Evolutionary conservation across 257 asterid genomes (phyloP).

Genomic region (Hygrophila difformis): DNA sequence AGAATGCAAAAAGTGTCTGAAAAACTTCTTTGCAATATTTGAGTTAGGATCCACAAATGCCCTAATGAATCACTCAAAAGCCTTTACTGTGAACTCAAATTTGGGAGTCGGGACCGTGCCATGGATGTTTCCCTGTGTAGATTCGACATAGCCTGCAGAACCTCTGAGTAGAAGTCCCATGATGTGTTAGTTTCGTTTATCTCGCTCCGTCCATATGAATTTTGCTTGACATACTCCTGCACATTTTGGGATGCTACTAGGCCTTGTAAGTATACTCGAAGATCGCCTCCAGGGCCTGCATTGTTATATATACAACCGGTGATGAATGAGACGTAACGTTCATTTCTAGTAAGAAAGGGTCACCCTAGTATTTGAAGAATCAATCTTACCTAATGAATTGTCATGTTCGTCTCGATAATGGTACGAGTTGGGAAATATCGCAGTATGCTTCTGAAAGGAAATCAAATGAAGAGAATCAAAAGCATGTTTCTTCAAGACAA

Average conservation of each 20-base stretch:
- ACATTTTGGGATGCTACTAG: slow-evolving; percentile 40
- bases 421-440: slow-evolving; percentile 64
- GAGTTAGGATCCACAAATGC: too few species aligned
- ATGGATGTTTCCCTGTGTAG: background rate
- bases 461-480: slow-evolving; percentile 5
- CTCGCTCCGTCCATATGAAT: slow-evolving; percentile 75
- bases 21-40: too few species aligned
- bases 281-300: slow-evolving; percentile 66
- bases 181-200: slow-evolving; percentile 36
- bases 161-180: slow-evolving; percentile 63
- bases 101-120: too few species aligned
- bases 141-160: slow-evolving; percentile 29
- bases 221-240: slow-evolving; percentile 43
- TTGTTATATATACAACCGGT: slow-evolving; percentile 1
- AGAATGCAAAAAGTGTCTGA: too few species aligned
- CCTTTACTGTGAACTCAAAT: too few species aligned
- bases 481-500: background rate
- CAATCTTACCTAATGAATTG: slow-evolving; percentile 55
- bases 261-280: slow-evolving; percentile 69
- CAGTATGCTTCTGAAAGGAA: slow-evolving; percentile 49
- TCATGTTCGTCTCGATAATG: slow-evolving; percentile 34
- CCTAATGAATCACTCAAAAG: too few species aligned
- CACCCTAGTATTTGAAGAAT: too few species aligned
- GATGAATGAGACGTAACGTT: background rate
- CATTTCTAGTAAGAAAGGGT: slow-evolving; percentile 10